Percentiles rank a stretch among this genome's conserved stretches.
These are phyloP conservation scores for Hevea brasiliensis DNA, from an alignment of 345 rosid genomes.

Conservation along the genomic window DNA sequence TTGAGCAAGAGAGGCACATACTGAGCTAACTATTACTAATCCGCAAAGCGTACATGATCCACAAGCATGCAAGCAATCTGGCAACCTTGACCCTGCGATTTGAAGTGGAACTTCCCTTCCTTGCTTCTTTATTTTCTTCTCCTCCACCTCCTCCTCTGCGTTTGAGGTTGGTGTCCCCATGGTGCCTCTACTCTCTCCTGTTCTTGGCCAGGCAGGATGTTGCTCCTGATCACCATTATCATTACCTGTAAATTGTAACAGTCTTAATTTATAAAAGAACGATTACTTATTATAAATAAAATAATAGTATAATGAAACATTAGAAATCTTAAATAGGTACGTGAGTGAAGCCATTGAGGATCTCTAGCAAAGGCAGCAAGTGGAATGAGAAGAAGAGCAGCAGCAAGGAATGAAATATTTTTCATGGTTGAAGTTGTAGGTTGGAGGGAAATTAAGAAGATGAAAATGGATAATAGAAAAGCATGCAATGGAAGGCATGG, in stretches of 20 bases:
- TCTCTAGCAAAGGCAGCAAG: background rate
- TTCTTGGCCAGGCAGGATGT: background rate
- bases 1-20: constrained; percentile 7
- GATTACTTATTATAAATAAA: too few species aligned
- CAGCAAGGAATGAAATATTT: background rate
- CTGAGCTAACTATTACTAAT: constrained; percentile 10
- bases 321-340: too few species aligned
- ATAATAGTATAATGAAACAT: too few species aligned
- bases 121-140: background rate
- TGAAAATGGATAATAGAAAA: background rate
- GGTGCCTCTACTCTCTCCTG: too few species aligned
- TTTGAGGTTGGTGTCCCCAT: background rate
- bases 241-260: background rate
- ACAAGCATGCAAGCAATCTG: constrained; percentile 26
- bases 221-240: too few species aligned
- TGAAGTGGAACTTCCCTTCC: too few species aligned
- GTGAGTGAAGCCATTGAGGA: background rate
- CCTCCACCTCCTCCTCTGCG: background rate
- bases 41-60: constrained; percentile 25
- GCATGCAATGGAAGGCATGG: too few species aligned
- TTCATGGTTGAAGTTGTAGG: background rate
- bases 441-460: background rate
- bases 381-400: constrained; percentile 5
- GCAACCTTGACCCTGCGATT: constrained; percentile 28
- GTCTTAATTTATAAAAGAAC: too few species aligned